Evolutionary conservation across 805 yeast species (phyloP), one percentile per base, ranked within the genome.

Genomic region (Blastobotrys mokoenaii): DNA sequence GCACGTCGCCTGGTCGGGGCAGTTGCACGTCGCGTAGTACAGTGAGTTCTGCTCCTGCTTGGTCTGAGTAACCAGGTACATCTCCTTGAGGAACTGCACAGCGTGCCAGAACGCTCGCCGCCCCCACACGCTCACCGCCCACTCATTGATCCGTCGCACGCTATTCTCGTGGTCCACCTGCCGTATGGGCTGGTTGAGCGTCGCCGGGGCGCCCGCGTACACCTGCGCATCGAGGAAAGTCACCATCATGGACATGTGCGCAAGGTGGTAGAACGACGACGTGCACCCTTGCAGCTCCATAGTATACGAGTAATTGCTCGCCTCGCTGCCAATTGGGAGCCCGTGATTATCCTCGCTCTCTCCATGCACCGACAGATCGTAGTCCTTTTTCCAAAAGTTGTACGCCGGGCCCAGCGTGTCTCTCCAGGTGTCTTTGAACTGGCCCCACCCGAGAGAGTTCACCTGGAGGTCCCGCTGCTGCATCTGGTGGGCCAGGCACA

Each of bases 141-240:
- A 77, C 41, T 69, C 74, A 32, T 66, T 60, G 15, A 83, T 72
- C 51, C 80, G 67, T 11, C 63, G 63, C 34, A 70, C 67, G 10
- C 76, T 77, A 2, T 69, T 64, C 17, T 70, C 70, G 51, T 76
- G 72, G 46, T 76, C 80, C 1, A 65, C 58, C 8, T 66, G 65
- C 4, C 77, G 74, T 9, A 83, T 79, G 33, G 67, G 68, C 31
- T 80, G 86, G 55, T 77, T 83, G 80, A 83, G 80, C 55, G 88
- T 74, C 65, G 82, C 77, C 1, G 93, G 93, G 6, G 87, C 84
- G 1, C 96, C 96, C 2, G 89, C 81, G 60, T 70, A 81, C 3
- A 84, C 80, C 44, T 83, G 83, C 46, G 84, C 77, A 61, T 86
- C 95, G 61, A 83, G 80, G 51, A 84, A 86, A 46, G 84, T 80